Evolutionary conservation across 2,329 filamentous ascomycete species (phyloP), one percentile per base, ranked within the genome.

Genomic region (Cladophialophora chaetospira): DNA sequence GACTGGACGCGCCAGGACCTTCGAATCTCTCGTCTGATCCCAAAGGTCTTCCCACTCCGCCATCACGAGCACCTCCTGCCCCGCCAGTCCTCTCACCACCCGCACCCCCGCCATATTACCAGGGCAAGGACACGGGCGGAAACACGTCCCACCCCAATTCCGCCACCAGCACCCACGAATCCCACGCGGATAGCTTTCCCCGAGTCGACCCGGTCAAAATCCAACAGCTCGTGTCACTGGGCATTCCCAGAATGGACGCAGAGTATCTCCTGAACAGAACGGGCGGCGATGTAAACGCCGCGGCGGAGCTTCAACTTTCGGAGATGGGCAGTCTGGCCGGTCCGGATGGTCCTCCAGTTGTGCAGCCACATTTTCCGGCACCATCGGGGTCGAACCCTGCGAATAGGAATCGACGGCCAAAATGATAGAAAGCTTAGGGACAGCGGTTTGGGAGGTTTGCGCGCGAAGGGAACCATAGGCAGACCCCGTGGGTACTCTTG

Each of bases 231-330:
- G 35, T 40, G 8, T 36, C 33, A 9, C 40, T 53, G 26, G 49
- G 38, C 1, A 53, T 53, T 5, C 21, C 36, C 38, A 10, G 26
- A 10, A 19, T 36, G 15, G 28, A 43, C 19, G 49, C 49, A 3
- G 49, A 53, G 40, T 31, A 36, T 17, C 28, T 44, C 13, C 49
- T 53, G 26, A 35, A 15, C 25, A 38, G 38, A 40, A 53, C 49
- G 38, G 40, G 40, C 10, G 49, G 49, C 17, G 49, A 53, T n/a
- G 38, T 53, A 11, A 44, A 53, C 13, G 49, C 40, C 9, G 49
- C 49, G 1, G 49, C 49, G 19, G 38, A 35, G 26, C 40, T 53
- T 2, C 26, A 33, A 8, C 36, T 53, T 40, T 36, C 28, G 26
- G 28, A 45, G 19, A 35, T 29, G 31, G 31, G 49, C 13, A 36